These are phyloP conservation scores for Rhodamnia argentea DNA, from an alignment of 345 rosid genomes.

Conservation along the genomic window DNA sequence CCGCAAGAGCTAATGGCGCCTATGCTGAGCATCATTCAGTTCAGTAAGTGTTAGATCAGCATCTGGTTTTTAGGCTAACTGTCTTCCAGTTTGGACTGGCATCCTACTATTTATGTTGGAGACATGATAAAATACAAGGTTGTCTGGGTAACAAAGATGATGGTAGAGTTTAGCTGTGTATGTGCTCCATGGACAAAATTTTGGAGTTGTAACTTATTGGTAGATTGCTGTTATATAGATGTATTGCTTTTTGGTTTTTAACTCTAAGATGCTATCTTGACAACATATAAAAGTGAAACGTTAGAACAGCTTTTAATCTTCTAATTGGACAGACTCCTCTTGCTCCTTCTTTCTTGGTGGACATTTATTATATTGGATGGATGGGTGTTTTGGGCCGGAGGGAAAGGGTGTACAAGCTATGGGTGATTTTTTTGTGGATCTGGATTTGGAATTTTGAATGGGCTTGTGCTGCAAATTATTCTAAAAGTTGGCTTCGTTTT, in stretches of 20 bases:
- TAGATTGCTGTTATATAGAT: neutral
- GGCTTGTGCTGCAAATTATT: neutral
- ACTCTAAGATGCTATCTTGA: neutral
- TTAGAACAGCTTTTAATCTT: neutral
- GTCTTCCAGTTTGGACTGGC: neutral
- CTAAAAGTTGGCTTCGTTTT: neutral
- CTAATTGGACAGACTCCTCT: neutral
- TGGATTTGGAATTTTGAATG: neutral
- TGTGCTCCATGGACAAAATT: neutral
- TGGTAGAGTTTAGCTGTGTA: neutral
- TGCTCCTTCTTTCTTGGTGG: neutral
- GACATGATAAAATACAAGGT: neutral
- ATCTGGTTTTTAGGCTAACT: neutral
- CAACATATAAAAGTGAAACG: neutral
- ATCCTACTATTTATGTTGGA: neutral
- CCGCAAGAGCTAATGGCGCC: conserved; percentile 63
- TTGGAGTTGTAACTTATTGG: neutral
- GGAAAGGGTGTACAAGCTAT: neutral
- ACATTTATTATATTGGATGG: neutral
- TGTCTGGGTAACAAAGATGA: neutral
- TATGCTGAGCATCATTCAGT: conserved; percentile 61
- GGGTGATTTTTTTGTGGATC: neutral
- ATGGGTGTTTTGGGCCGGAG: neutral
- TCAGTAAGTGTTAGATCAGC: conserved; percentile 40
- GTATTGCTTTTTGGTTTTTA: neutral